Conservation (phyloP, 2,329 filamentous ascomycete species). For the Colletotrichum ledebouriae region DNA sequence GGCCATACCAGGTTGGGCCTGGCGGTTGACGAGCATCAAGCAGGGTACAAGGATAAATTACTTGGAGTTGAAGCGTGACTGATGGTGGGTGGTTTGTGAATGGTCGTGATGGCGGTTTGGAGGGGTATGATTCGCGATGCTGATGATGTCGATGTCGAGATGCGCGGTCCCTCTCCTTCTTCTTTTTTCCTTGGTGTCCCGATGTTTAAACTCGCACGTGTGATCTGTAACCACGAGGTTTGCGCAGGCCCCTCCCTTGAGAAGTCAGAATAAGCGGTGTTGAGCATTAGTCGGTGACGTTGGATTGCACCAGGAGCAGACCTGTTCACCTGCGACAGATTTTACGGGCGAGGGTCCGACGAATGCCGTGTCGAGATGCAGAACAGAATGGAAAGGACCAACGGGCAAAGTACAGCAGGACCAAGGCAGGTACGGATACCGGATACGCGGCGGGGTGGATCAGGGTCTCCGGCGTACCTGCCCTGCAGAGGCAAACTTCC, state of each 20-base stretch:
- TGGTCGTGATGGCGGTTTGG: neutral
- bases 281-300: conserved; percentile 28
- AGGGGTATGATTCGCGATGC: conserved; percentile 4
- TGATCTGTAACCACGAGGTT: conserved; percentile 9
- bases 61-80: conserved; percentile 15
- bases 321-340: conserved; percentile 34
- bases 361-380: no score
- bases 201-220: conserved; percentile 32
- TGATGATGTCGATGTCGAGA: conserved; percentile 8
- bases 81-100: conserved; percentile 7
- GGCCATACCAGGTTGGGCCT: conserved; percentile 38
- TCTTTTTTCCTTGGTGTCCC: neutral
- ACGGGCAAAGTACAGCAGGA: neutral
- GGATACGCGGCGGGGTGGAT: conserved; percentile 27
- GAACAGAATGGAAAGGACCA: conserved; percentile 20
- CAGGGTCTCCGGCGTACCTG: conserved; percentile 20
- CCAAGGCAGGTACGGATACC: neutral
- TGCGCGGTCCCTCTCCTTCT: no score
- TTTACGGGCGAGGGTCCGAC: neutral
- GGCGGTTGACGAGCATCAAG: conserved; percentile 39
- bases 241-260: no score
- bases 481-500: conserved; percentile 24
- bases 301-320: conserved; percentile 33
- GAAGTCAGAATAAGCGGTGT: neutral
- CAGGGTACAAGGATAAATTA: conserved; percentile 31